Conservation (phyloP, 179 eudicot species). For the Beta corolliflora region DNA sequence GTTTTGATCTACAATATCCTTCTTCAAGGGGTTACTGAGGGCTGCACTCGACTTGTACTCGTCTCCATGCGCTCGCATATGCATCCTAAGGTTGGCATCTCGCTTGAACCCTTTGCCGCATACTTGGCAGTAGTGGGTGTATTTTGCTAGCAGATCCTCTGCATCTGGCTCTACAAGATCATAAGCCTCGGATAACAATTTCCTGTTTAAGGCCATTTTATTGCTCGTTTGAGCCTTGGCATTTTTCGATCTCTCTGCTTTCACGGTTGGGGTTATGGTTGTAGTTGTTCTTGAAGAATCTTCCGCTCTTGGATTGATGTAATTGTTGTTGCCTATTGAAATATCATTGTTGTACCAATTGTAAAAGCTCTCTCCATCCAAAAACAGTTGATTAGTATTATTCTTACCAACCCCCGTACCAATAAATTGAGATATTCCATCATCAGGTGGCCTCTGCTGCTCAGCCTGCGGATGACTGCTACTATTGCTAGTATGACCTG, state of each 20-base stretch:
- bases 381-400: slow-evolving; percentile 3
- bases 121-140: slow-evolving; percentile 73
- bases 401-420: background rate
- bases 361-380: slow-evolving; percentile 21
- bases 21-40: slow-evolving; percentile 61
- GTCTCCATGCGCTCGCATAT: slow-evolving; percentile 92
- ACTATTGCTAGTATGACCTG: background rate
- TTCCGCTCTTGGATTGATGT: background rate
- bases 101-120: slow-evolving; percentile 90
- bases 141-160: slow-evolving; percentile 65
- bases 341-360: slow-evolving; percentile 28
- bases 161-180: slow-evolving; percentile 61
- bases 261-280: background rate
- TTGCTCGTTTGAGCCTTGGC: background rate
- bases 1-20: background rate
- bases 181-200: slow-evolving; percentile 11
- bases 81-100: slow-evolving; percentile 89
- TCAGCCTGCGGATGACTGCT: background rate
- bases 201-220: background rate
- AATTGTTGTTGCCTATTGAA: slow-evolving; percentile 11
- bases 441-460: slow-evolving; percentile 2
- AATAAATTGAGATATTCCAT: slow-evolving; percentile 3
- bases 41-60: slow-evolving; percentile 81
- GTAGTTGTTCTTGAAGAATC: background rate
- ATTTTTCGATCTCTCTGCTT: background rate